Conservation (phyloP, 179 eudicot genomes). For the Spinacia oleracea region DNA sequence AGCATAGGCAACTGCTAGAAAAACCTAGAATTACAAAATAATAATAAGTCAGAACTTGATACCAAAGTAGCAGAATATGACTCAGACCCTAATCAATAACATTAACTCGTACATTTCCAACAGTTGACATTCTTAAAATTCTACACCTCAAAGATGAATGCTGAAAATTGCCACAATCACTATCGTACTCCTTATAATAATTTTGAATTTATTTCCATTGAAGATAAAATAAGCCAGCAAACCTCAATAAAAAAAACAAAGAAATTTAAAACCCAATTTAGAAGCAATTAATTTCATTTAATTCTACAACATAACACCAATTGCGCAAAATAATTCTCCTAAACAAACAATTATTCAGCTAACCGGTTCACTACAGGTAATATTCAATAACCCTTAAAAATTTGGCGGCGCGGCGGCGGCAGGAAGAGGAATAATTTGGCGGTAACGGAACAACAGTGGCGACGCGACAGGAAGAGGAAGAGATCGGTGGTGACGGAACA, state of each 20-base stretch:
- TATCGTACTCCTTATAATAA: background rate
- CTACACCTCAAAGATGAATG: background rate
- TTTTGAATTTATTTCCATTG: background rate
- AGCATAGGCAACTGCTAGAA: background rate
- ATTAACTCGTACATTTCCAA: conserved; percentile 1
- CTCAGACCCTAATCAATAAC: background rate
- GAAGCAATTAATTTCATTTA: background rate
- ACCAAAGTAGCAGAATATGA: background rate
- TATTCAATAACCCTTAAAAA: background rate
- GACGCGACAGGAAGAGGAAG: no score
- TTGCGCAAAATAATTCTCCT: background rate
- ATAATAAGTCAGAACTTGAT: background rate
- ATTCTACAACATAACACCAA: background rate
- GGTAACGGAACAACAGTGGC: no score
- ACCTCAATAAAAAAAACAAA: background rate
- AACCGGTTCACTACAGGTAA: background rate
- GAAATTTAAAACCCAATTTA: background rate
- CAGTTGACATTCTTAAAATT: conserved; percentile 1
- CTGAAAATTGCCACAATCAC: background rate
- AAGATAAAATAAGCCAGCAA: background rate
- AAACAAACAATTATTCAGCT: background rate
- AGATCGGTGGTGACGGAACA: no score
- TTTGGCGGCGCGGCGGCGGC: no score
- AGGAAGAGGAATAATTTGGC: no score
- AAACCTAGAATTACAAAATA: background rate